Conservation (phyloP, 352 stramenopile genomes). For the Phytophthora idaei region DNA sequence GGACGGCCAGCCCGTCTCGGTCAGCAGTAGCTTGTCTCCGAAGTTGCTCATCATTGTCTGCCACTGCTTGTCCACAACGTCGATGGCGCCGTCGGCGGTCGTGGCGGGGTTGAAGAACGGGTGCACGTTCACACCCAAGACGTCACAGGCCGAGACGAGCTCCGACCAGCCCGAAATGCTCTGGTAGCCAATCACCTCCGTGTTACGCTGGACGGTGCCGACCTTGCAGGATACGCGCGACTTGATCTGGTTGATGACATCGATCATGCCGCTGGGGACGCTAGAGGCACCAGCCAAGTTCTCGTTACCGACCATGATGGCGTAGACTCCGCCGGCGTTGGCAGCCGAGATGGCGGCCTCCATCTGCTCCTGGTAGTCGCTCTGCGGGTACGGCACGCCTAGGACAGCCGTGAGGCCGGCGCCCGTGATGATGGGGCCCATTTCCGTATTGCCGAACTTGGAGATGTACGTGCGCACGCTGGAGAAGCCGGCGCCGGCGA, state of each 20-base stretch:
- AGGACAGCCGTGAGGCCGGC: slow-evolving; percentile 55
- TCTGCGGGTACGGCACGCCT: slow-evolving; percentile 55
- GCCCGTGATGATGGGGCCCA: slow-evolving; percentile 53
- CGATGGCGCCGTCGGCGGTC: slow-evolving; percentile 41
- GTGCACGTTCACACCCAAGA: slow-evolving; percentile 64
- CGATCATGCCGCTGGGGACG: slow-evolving; percentile 49
- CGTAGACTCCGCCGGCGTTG: slow-evolving; percentile 48
- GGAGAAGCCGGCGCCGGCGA: slow-evolving; percentile 58
- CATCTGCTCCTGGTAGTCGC: slow-evolving; percentile 53
- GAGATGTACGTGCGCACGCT: slow-evolving; percentile 77
- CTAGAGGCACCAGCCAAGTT: slow-evolving; percentile 45
- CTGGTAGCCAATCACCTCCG: slow-evolving; percentile 48
- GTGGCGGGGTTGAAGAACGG: slow-evolving; percentile 61
- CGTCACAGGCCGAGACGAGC: slow-evolving; percentile 46
- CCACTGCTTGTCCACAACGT: slow-evolving; percentile 57
- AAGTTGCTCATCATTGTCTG: slow-evolving; percentile 49
- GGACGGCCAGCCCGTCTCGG: slow-evolving; percentile 62
- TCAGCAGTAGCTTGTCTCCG: slow-evolving; percentile 57
- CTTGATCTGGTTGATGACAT: slow-evolving; percentile 63
- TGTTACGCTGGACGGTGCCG: slow-evolving; percentile 73
- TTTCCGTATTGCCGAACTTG: slow-evolving; percentile 55
- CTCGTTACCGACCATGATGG: slow-evolving; percentile 77
- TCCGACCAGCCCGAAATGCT: slow-evolving; percentile 43
- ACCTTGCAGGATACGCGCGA: slow-evolving; percentile 56
- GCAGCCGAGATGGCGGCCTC: slow-evolving; percentile 46